A percentile compares a stretch with the other conserved stretches of the same genome.
phyloP scores from a whole-genome alignment of 768 basidiomycete species.

The Hirschioporus abietinus region DNA sequence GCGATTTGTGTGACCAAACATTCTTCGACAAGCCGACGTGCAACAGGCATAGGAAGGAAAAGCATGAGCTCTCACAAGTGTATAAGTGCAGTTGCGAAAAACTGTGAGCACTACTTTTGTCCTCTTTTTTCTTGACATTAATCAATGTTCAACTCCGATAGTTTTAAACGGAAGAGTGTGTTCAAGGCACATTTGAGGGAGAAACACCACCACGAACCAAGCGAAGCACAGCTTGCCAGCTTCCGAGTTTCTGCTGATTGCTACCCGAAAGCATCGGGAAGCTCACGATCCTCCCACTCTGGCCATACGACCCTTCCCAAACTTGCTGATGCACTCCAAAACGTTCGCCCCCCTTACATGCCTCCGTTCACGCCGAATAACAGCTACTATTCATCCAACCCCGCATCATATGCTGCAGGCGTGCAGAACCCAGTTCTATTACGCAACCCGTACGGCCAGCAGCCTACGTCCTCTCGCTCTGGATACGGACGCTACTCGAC shows the following conservation, averaged over 20 bases:
- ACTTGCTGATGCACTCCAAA: neutral
- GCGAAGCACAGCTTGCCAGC: neutral
- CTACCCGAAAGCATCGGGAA: neutral
- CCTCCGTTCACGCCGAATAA: neutral
- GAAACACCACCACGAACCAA: neutral
- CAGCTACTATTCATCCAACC: neutral
- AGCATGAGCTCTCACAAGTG: slow-evolving; percentile 1
- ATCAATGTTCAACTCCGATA: neutral
- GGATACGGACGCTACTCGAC: neutral
- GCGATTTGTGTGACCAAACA: slow-evolving; percentile 4
- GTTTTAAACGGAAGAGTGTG: neutral
- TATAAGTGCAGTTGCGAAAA: neutral
- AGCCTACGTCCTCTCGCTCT: neutral
- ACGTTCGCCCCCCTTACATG: neutral
- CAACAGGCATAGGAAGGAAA: slow-evolving; percentile 7
- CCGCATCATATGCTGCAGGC: neutral
- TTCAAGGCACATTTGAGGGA: neutral
- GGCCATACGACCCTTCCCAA: neutral
- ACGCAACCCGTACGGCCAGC: neutral
- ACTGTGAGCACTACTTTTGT: neutral
- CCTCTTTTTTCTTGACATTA: neutral
- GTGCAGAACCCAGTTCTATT: neutral
- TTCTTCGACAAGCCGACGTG: slow-evolving; percentile 7
- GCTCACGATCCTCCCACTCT: neutral
- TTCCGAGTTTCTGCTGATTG: neutral